Conservation (phyloP, 768 basidiomycete genomes). For the Tylopilus subfusipes region DNA sequence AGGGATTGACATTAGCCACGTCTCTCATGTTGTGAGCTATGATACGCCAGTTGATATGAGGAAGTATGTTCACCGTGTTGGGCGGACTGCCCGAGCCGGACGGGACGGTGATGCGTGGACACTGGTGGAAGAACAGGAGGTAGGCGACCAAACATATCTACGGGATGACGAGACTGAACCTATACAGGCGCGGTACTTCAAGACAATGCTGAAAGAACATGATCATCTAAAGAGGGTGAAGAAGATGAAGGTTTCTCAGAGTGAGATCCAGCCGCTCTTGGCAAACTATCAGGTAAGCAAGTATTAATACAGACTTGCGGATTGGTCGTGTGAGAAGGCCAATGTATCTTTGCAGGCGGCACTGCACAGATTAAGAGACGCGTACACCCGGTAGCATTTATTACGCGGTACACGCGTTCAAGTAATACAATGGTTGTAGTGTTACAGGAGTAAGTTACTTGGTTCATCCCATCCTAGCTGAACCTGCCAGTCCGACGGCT, state of each 20-base stretch:
- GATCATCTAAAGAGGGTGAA: conserved; percentile 69
- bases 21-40: conserved; percentile 92
- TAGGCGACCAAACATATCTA: conserved; percentile 23
- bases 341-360: conserved; percentile 22
- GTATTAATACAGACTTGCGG: conserved; percentile 9
- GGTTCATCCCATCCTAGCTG: neutral
- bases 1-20: conserved; percentile 91
- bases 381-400: conserved; percentile 19
- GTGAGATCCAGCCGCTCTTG: conserved; percentile 53
- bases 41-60: conserved; percentile 97
- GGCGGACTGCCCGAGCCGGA: conserved; percentile 93
- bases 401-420: neutral
- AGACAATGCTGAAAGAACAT: conserved; percentile 69
- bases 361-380: conserved; percentile 27
- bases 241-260: conserved; percentile 59
- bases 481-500: too few relatives aligned
- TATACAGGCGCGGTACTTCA: conserved; percentile 80
- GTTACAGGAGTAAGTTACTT: neutral
- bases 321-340: neutral
- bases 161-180: neutral
- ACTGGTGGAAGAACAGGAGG: conserved; percentile 92
- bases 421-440: neutral
- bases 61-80: conserved; percentile 97
- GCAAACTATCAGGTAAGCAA: conserved; percentile 72
- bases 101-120: conserved; percentile 89